Percentiles rank a stretch among this genome's conserved stretches.
Conservation (phyloP, 176 grass and related monocot genomes). For the Triticum urartu region DNA sequence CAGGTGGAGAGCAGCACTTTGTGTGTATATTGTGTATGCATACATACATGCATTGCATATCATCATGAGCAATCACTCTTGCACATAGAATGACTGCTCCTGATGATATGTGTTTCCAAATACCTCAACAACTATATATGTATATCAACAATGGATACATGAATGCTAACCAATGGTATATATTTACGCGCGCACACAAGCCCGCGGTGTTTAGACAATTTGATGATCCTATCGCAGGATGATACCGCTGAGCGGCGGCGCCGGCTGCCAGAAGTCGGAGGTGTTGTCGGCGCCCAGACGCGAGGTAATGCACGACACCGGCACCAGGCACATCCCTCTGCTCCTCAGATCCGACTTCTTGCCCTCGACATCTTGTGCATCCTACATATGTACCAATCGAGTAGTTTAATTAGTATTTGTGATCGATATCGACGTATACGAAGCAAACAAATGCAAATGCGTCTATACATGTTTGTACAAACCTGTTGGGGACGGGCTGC, state of each 20-base stretch:
- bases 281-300: constrained; percentile 39
- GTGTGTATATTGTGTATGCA: neutral
- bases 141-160: neutral
- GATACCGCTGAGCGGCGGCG: constrained; percentile 22
- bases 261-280: constrained; percentile 53
- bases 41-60: constrained; percentile 36
- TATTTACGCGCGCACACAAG: neutral
- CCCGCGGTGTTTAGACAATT: neutral
- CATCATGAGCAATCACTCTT: constrained; percentile 94
- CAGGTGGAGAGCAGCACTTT: neutral
- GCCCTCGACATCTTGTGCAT: neutral
- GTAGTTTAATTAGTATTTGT: neutral
- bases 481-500: constrained; percentile 10
- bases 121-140: neutral
- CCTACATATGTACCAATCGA: constrained; percentile 7
- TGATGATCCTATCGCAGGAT: constrained; percentile 17
- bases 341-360: constrained; percentile 53
- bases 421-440: neutral
- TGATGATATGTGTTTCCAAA: constrained; percentile 57
- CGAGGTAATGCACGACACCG: constrained; percentile 61
- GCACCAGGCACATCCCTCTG: constrained; percentile 73
- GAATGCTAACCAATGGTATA: neutral
- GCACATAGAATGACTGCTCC: constrained; percentile 71
- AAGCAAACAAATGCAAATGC: neutral
- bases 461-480: neutral